Evolutionary conservation across 2,329 filamentous ascomycete species (phyloP).

Genomic region (Emergomyces orientalis): DNA sequence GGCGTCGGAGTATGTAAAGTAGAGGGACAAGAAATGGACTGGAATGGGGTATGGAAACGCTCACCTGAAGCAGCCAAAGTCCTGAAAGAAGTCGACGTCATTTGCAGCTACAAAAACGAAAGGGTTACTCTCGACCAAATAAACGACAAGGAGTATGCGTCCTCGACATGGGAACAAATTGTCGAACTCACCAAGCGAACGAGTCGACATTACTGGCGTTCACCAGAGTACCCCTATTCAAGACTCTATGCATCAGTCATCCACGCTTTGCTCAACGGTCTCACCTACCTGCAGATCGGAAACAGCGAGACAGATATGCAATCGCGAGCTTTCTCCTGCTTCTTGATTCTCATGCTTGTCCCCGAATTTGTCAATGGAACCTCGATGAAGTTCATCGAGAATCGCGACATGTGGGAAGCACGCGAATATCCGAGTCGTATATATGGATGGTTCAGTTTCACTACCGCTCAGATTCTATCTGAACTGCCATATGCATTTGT

Average conservation of each 20-base stretch:
- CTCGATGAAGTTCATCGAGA: conserved; percentile 60
- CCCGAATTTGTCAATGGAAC: conserved; percentile 61
- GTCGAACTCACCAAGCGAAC: conserved; percentile 57
- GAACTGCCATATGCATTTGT: conserved; percentile 60
- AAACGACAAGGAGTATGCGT: conserved; percentile 48
- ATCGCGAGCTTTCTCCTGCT: conserved; percentile 59
- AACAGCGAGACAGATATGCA: conserved; percentile 57
- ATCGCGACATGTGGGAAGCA: conserved; percentile 58
- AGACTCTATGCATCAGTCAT: conserved; percentile 60
- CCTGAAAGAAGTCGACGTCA: conserved; percentile 52
- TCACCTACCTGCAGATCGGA: conserved; percentile 61
- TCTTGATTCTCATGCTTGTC: conserved; percentile 53
- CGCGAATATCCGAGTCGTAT: conserved; percentile 60
- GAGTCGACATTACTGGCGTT: conserved; percentile 61
- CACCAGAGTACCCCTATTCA: conserved; percentile 62
- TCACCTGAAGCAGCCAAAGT: conserved; percentile 50
- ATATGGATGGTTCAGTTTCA: conserved; percentile 63
- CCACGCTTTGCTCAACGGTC: conserved; percentile 62
- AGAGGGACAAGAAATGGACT: conserved; percentile 47
- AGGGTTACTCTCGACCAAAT: conserved; percentile 18
- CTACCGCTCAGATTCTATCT: conserved; percentile 56
- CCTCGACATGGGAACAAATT: conserved; percentile 52
- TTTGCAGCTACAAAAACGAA: conserved; percentile 43
- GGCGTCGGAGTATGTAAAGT: conserved; percentile 45
- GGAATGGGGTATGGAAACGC: conserved; percentile 59